phyloP scores from a whole-genome alignment of 768 basidiomycete genomes.

The Boletus rufocinnamomeus region DNA sequence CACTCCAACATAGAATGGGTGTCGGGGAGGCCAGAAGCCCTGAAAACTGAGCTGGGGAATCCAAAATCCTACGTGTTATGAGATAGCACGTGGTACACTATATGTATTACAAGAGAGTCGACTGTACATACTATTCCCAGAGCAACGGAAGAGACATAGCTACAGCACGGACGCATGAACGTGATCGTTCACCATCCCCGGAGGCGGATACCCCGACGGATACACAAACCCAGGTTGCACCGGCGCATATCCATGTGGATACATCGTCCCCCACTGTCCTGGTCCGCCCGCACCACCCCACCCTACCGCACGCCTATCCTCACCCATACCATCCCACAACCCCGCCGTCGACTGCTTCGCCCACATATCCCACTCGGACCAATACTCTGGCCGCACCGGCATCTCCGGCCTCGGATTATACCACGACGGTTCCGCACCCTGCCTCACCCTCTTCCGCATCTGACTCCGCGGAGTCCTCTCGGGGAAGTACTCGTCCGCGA shows the following conservation, averaged over 20 bases:
- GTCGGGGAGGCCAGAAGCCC: no score
- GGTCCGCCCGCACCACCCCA: neutral
- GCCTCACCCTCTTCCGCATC: constrained; percentile 12
- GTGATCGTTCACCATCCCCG: neutral
- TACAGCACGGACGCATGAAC: neutral
- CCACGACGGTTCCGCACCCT: constrained; percentile 31
- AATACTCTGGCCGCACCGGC: constrained; percentile 5
- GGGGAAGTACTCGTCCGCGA: constrained; percentile 48
- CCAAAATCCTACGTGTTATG: no score
- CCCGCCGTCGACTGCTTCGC: constrained; percentile 25
- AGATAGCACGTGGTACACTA: no score
- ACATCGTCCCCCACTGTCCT: constrained; percentile 10
- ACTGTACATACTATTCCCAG: neutral
- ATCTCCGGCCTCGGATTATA: constrained; percentile 23
- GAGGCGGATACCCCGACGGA: constrained; percentile 21
- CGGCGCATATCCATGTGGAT: constrained; percentile 28
- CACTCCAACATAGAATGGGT: no score
- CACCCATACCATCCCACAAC: constrained; percentile 8
- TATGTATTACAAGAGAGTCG: no score
- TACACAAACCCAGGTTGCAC: constrained; percentile 20
- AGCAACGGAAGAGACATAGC: neutral
- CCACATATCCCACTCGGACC: constrained; percentile 28
- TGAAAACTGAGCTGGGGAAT: no score
- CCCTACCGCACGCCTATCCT: neutral
- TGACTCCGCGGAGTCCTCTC: constrained; percentile 27